Base-by-base conservation (phyloP, 1,139 yeast species). In the Wickerhamiella infanticola region DNA sequence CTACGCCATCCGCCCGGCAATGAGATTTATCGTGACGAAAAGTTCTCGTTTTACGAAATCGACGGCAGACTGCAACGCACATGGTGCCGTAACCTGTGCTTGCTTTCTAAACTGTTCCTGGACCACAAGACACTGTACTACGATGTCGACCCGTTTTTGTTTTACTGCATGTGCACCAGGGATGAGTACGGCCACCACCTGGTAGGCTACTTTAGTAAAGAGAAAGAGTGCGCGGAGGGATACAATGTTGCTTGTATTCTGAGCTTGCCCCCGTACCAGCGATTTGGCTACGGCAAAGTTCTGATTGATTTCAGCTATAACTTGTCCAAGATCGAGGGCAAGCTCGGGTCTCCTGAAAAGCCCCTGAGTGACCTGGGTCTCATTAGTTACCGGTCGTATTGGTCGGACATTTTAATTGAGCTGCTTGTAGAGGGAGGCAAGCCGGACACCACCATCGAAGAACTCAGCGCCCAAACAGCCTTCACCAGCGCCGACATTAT, bases 401-500 rank as follows among this genome's bases (percentile, higher is more conserved):
- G 99, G 99, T 79, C 97, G 0, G 97, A 90, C 56, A 79, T 93
- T 0, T 70, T 90, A 48, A 79, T 86, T 11, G 79, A 77, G 47
- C 61, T 85, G 37, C 64, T 90, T 36, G 80, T 82, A 42, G 95
- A 86, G 54, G 11, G 44, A 7, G 46, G 44, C 24, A 51, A 53
- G 3, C 68, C 71, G 39, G 96, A 86, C 54, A 77, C 84, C 41
- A 85, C 96, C 7, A 86, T 90, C 49, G 99, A 90, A 58, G 98
- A 90, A 56, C 81, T 90, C 24, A 82, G 96, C 25, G 67, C 79
- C 8, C 66, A 78, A 42, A 85, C 97, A 0, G 76, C 97, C 25
- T 90, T 90, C 95, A 90, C 98, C 3, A 88, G 97, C 1, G 83
- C 95, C 1, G 98, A 90, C 63, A 85, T 93, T 45, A 66, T 90